Conservation (phyloP, 2,329 filamentous ascomycete genomes). For the Venturia carpophila region DNA sequence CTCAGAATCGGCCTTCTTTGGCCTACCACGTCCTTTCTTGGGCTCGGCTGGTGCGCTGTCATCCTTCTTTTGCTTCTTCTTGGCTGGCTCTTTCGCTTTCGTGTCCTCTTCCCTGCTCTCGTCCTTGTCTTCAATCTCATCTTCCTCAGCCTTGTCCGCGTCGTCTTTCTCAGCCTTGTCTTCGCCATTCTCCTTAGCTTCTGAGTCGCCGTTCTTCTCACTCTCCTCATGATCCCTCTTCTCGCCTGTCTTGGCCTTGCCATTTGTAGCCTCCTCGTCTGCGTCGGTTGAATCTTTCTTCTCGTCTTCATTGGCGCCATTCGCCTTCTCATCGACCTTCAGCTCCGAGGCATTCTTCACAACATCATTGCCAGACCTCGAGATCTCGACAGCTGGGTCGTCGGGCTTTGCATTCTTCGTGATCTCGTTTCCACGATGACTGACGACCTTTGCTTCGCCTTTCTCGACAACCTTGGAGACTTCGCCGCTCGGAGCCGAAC, state of each 20-base stretch:
- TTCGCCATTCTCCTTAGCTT: slow-evolving; percentile 22
- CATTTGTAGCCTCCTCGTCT: slow-evolving; percentile 26
- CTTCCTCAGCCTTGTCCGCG: slow-evolving; percentile 18
- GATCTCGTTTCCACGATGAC: slow-evolving; percentile 55
- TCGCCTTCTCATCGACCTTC: slow-evolving; percentile 40
- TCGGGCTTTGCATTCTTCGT: slow-evolving; percentile 54
- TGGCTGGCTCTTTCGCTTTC: slow-evolving; percentile 18
- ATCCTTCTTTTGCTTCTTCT: slow-evolving; percentile 14
- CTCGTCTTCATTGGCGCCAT: slow-evolving; percentile 25
- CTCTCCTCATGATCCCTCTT: slow-evolving; percentile 19
- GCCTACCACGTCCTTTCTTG: slow-evolving; percentile 19
- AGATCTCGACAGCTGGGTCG: slow-evolving; percentile 54
- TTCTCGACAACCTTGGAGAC: slow-evolving; percentile 50
- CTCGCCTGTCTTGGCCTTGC: slow-evolving; percentile 23
- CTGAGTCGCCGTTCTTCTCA: slow-evolving; percentile 18
- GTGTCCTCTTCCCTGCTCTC: slow-evolving; percentile 21
- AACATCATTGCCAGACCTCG: slow-evolving; percentile 54
- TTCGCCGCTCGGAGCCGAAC: slow-evolving; percentile 48
- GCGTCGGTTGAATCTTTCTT: slow-evolving; percentile 25
- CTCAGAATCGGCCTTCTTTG: slow-evolving; percentile 12
- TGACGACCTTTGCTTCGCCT: slow-evolving; percentile 53
- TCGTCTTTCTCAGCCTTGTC: slow-evolving; percentile 21
- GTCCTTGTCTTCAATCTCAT: slow-evolving; percentile 23
- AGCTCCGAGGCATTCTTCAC: slow-evolving; percentile 56
- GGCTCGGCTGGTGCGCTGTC: neutral